phyloP scores from a whole-genome alignment of 2,329 filamentous ascomycete genomes.

The Lizonia empirigonia region DNA sequence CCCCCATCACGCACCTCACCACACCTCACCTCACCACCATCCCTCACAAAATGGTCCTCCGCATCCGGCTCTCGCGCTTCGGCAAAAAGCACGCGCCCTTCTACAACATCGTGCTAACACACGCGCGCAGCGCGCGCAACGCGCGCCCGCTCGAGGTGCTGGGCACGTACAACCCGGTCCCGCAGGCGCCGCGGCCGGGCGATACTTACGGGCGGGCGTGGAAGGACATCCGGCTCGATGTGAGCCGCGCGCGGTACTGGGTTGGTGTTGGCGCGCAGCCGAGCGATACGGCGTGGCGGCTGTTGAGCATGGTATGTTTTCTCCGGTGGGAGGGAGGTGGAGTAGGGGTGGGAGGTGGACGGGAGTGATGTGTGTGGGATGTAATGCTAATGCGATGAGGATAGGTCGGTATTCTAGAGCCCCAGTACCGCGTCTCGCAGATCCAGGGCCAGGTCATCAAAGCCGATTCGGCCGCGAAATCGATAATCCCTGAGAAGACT shows the following conservation, averaged over 20 bases:
- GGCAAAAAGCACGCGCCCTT: slow-evolving; percentile 86
- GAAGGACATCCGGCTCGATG: slow-evolving; percentile 92
- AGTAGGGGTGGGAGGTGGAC: not conserved
- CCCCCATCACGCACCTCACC: not conserved
- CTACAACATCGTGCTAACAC: slow-evolving; percentile 96
- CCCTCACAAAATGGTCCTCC: slow-evolving; percentile 74
- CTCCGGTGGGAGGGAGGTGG: not conserved
- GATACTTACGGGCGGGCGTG: slow-evolving; percentile 66
- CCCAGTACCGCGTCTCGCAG: slow-evolving; percentile 43
- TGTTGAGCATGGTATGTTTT: slow-evolving; percentile 72
- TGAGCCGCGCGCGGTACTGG: slow-evolving; percentile 87
- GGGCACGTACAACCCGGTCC: slow-evolving; percentile 66
- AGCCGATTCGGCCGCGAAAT: slow-evolving; percentile 39
- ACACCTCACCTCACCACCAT: too few relatives aligned
- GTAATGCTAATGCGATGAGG: not conserved
- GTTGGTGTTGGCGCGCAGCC: slow-evolving; percentile 95
- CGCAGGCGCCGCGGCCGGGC: slow-evolving; percentile 57
- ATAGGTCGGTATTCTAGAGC: slow-evolving; percentile 47
- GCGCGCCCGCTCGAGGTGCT: slow-evolving; percentile 92
- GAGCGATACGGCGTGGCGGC: slow-evolving; percentile 83
- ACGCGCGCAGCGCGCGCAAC: slow-evolving; percentile 86
- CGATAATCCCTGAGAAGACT: slow-evolving; percentile 32
- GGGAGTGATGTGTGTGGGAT: too few relatives aligned
- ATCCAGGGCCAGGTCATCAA: slow-evolving; percentile 40
- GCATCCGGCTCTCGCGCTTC: slow-evolving; percentile 92